A percentile compares a stretch with the other conserved stretches of the same genome.
phyloP scores from a whole-genome alignment of 352 stramenopile species.

The Pythium rhizo-oryzae region DNA sequence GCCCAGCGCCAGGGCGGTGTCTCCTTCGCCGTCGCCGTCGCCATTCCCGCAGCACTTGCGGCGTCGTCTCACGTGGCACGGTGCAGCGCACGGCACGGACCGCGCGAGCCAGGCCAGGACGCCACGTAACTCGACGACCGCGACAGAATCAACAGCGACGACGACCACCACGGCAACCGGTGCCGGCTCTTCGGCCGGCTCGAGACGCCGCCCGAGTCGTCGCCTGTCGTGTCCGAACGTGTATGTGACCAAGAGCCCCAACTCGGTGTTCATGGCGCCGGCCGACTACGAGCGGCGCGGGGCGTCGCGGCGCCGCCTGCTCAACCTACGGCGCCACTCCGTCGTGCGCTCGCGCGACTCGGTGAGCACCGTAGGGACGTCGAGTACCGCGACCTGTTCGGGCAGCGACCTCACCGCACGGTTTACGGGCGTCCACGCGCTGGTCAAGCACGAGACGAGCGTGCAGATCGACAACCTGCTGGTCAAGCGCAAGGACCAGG shows the following conservation, averaged over 20 bases:
- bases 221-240: neutral
- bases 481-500: conserved; percentile 24
- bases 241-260: conserved; percentile 5
- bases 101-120: too few species aligned
- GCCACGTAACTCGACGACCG: neutral
- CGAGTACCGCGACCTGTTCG: too few species aligned
- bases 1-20: too few species aligned
- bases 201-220: neutral
- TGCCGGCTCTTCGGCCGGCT: neutral
- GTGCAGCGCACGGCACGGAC: neutral
- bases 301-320: neutral
- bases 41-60: neutral
- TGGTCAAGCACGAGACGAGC: neutral
- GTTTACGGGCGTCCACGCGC: neutral
- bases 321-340: conserved; percentile 4
- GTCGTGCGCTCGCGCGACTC: conserved; percentile 1
- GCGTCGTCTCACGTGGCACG: neutral
- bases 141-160: too few species aligned
- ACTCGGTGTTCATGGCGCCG: conserved; percentile 12
- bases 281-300: conserved; percentile 3
- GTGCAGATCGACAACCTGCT: conserved; percentile 24
- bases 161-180: neutral
- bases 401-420: neutral
- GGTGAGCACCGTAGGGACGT: neutral
- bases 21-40: too few species aligned